phyloP scores from a whole-genome alignment of 2,329 filamentous ascomycete genomes.

The Exophiala lecanii-corni region DNA sequence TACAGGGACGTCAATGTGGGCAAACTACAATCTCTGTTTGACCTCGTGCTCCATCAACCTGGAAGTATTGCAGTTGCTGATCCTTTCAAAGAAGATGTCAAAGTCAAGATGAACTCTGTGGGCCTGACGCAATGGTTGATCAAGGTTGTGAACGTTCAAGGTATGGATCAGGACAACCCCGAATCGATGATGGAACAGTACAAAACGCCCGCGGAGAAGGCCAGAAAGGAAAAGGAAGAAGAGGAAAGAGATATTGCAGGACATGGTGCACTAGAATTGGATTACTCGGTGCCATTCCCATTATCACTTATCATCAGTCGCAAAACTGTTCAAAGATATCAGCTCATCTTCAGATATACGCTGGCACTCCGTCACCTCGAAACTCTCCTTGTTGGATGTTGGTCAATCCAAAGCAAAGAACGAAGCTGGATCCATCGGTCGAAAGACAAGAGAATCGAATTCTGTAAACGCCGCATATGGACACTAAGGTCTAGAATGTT shows the following conservation, averaged over 20 bases:
- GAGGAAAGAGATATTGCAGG: conserved; percentile 83
- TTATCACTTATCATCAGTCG: conserved; percentile 92
- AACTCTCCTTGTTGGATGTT: conserved; percentile 76
- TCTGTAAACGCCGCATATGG: conserved; percentile 91
- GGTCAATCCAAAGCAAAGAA: conserved; percentile 82
- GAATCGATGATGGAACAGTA: conserved; percentile 63
- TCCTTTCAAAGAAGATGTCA: conserved; percentile 97
- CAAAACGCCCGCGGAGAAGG: conserved; percentile 60
- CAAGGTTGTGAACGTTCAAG: conserved; percentile 93
- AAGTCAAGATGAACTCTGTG: conserved; percentile 93
- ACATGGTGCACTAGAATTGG: conserved; percentile 87
- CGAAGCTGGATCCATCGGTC: conserved; percentile 78
- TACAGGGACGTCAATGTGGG: conserved; percentile 83
- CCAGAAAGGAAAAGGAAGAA: conserved; percentile 68
- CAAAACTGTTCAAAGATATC: conserved; percentile 95
- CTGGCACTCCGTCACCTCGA: conserved; percentile 86
- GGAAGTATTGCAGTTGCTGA: conserved; percentile 91
- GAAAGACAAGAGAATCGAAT: conserved; percentile 67
- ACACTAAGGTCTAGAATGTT: conserved; percentile 90
- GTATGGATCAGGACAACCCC: conserved; percentile 76
- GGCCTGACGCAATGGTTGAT: conserved; percentile 90
- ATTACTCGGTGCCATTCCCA: conserved; percentile 92
- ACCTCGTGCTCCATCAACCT: conserved; percentile 91
- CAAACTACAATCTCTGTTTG: conserved; percentile 92
- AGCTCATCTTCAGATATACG: conserved; percentile 91